Base-by-base conservation (phyloP, 2,329 filamentous ascomycete genomes). In the Exophiala bonariae region DNA sequence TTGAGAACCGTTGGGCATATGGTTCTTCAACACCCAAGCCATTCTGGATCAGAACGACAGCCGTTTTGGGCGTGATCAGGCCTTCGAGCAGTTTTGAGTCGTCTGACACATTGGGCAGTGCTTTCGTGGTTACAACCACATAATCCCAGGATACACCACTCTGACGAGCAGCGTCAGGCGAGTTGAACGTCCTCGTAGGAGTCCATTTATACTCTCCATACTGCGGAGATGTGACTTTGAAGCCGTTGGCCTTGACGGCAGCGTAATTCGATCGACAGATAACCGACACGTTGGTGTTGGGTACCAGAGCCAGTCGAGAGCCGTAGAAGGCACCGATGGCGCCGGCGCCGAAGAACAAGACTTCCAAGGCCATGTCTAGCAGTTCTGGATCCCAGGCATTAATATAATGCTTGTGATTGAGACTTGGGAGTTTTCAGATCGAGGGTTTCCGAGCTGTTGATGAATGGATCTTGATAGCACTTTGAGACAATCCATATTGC, bases 221-320 rank as follows among this genome's bases (percentile, higher is more conserved):
- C 41, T 79, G 76, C 40, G 77, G 81, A 3, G 85, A 88, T 41
- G 79, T 75, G 28, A 90, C 69, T 22, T 71, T 68, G 61, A 89
- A 85, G 37, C 86, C 86, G 18, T 75, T 68, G 8, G 70, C 65
- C 43, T 76, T 74, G 36, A 89, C 82, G 26, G 78, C 79, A 18
- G 72, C 66, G 72, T 86, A 89, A 70, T 89, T 89, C 32, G 85
- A 88, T 39, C 86, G 80, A 54, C 85, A 87, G 44, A 87, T 81
- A 35, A 87, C 79, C 4, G 85, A 88, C 40, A 86, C 81, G 47
- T 78, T 71, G 32, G 83, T 70, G 45, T 78, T 36, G 11, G 57
- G 32, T 32, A 48, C 51, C 23, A 43, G 41, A 22, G 58, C 56
- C 2, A 60, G 37, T 10, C 55, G 46, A 10, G 55, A 59, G 16